A percentile compares a stretch with the other conserved stretches of the same genome.
These are phyloP conservation scores for Vitis hybrid DNA, from an alignment of 177 flowering plant species.

Conservation along the genomic window DNA sequence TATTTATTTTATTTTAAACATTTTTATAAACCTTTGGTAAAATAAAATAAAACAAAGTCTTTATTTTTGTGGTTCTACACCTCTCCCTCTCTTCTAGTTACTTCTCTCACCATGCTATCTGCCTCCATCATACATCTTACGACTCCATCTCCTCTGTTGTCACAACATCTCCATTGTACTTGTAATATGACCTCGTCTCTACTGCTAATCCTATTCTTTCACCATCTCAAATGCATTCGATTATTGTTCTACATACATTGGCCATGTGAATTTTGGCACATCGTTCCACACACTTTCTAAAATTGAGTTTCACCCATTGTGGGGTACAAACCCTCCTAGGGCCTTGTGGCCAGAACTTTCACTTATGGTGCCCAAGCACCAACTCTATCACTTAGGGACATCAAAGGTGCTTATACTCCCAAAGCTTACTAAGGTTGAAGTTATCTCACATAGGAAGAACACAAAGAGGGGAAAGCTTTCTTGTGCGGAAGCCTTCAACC, in stretches of 20 bases:
- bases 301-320: conserved; percentile 18
- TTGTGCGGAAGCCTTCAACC: no score
- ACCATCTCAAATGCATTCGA: conserved; percentile 1
- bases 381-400: no score
- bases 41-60: no score
- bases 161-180: conserved; percentile 5
- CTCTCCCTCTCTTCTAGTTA: conserved; percentile 12
- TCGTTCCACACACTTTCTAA: conserved; percentile 17
- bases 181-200: conserved; percentile 21
- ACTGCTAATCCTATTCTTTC: not conserved
- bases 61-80: no score
- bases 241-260: conserved; percentile 19
- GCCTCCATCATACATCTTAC: conserved; percentile 4
- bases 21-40: no score
- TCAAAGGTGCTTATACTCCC: no score
- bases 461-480: no score
- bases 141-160: conserved; percentile 11
- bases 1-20: no score
- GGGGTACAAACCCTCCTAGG: conserved; percentile 32
- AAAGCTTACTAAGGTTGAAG: no score
- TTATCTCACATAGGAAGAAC: no score
- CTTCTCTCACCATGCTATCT: conserved; percentile 15
- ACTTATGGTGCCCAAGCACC: conserved; percentile 27
- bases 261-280: conserved; percentile 12
- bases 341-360: conserved; percentile 27